phyloP scores from a whole-genome alignment of 306 rosid species.

The Cicer yamashitae region DNA sequence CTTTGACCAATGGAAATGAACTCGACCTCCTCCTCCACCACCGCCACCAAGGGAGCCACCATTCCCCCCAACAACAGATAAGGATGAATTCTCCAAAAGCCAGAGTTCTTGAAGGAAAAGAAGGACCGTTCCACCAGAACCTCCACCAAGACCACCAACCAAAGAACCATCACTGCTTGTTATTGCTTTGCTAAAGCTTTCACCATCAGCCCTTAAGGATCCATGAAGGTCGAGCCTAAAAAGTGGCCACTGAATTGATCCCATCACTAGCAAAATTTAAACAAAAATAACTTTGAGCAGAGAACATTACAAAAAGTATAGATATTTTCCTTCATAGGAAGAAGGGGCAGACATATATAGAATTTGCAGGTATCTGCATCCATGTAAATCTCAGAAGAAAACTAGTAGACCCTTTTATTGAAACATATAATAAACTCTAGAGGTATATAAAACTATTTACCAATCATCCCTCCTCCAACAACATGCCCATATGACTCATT shows the following conservation, averaged over 20 bases:
- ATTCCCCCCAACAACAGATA: conserved; percentile 83
- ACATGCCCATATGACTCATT: conserved; percentile 66
- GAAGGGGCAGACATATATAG: conserved; percentile 35
- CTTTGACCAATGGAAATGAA: conserved; percentile 97
- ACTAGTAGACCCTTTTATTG: conserved; percentile 24
- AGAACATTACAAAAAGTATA: conserved; percentile 23
- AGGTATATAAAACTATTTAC: conserved; percentile 54
- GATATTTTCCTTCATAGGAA: conserved; percentile 37
- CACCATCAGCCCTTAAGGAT: conserved; percentile 85
- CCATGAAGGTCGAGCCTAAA: conserved; percentile 77
- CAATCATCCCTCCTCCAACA: conserved; percentile 96
- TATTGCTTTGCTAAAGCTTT: conserved; percentile 70
- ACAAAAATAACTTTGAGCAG: conserved; percentile 41
- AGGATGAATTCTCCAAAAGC: conserved; percentile 73
- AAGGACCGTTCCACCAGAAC: conserved; percentile 96
- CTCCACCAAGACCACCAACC: conserved; percentile 95
- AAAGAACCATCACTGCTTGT: conserved; percentile 63
- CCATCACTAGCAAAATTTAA: conserved; percentile 71
- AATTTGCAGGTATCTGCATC: conserved; percentile 33
- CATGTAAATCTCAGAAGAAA: conserved; percentile 35
- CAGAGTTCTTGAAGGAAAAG: conserved; percentile 93
- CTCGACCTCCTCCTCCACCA: conserved; percentile 99
- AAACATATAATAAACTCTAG: conserved; percentile 15
- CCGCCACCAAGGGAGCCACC: conserved; percentile 96
- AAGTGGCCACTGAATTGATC: conserved; percentile 97